Base-by-base conservation (phyloP, 768 basidiomycete genomes). In the Cystobasidium tubakii region DNA sequence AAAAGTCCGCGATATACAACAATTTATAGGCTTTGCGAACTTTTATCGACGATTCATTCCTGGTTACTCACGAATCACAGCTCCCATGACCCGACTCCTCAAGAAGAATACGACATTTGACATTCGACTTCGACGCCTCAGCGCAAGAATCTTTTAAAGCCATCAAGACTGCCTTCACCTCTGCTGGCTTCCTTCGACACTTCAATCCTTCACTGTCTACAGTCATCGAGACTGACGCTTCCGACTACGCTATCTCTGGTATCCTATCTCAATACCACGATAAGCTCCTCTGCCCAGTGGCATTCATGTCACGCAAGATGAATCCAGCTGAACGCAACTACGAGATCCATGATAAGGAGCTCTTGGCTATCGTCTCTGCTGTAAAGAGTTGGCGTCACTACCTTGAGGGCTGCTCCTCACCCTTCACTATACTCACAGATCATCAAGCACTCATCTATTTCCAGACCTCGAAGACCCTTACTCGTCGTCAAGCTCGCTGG, bases 341-440 rank as follows among this genome's bases (percentile, higher is more conserved):
- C 74, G 79, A 84, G 17, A 82, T 84, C 23, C 81, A 85, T 73
- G 83, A 87, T 73, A 84, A 84, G 75, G 86, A 87, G 79, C 78
- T 86, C 17, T 80, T 86, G 0, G 84, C 83, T 0, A 82, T 86
- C 57, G 78, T 86, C n/a, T 36, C 78, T n/a, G 33, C 81, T 0
- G 75, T 84, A 62, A 46, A 66, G 15, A 34, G 76, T 15, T 83
- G n/a, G 77, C 80, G 57, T 76, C 84, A 42, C 73, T 79, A 66
- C 80, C 81, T 0, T 79, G 84, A 64, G 81, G 46, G 46, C 43
- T 83, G 80, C 4, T 53, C 76, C 0, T 15, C 27, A 0, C 76
- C 79, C 0, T 66, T 82, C 62, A 43, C 78, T 23, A 76, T 83
- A 36, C 63, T 81, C 7, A 79, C 81, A 0, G 77, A 78, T 53